These are phyloP conservation scores for Blumeria hordei DNA, from an alignment of 2,329 filamentous ascomycete genomes.

Conservation along the genomic window DNA sequence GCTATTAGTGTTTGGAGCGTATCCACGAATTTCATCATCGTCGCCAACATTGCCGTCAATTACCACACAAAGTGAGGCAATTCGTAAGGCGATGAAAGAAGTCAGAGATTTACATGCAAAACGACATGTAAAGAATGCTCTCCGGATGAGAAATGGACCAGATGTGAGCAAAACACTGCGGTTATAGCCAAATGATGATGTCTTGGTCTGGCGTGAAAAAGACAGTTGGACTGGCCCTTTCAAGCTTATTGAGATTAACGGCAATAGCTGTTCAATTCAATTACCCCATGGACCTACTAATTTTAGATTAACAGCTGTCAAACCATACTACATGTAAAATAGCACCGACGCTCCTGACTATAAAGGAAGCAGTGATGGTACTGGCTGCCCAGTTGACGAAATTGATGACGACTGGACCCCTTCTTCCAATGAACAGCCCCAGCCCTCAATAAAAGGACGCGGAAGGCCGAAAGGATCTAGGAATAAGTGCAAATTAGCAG, in stretches of 20 bases:
- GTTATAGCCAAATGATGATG: neutral
- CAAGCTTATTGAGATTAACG: neutral
- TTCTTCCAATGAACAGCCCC: neutral
- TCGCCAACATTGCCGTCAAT: neutral
- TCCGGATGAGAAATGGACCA: constrained; percentile 1
- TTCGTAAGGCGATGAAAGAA: constrained; percentile 4
- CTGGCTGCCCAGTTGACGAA: neutral
- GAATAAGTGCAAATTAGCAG: no score
- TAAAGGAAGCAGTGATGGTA: neutral
- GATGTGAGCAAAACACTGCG: neutral
- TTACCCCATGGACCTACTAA: neutral
- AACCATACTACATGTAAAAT: neutral
- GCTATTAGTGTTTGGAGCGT: neutral
- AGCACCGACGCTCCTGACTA: neutral
- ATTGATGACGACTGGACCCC: neutral
- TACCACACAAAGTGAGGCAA: neutral
- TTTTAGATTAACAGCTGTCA: neutral
- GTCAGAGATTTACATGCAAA: neutral
- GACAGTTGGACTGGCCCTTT: constrained; percentile 1
- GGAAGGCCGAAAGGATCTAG: neutral
- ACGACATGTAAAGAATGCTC: constrained; percentile 1
- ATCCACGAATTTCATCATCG: neutral
- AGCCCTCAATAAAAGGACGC: neutral
- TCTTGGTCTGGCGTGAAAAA: constrained; percentile 3
- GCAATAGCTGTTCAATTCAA: neutral